A percentile compares a stretch with the other conserved stretches of the same genome.
Evolutionary conservation across 148 eudicot species (phyloP).

Genomic region (Persicaria tinctoria): DNA sequence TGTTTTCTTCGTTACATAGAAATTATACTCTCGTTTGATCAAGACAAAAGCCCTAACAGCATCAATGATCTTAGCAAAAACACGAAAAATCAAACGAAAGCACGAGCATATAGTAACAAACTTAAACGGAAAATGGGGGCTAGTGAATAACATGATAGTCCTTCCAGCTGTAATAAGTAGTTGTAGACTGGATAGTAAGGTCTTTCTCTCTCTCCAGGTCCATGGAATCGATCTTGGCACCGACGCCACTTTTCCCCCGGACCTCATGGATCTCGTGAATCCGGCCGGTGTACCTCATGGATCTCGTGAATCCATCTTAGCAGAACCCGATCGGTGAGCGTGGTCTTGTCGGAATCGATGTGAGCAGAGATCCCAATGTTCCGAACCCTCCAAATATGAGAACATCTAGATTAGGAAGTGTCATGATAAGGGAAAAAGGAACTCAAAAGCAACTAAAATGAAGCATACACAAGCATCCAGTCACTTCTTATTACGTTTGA

Average conservation of each 20-base stretch:
- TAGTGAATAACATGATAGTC: constrained; percentile 47
- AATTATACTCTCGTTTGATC: neutral
- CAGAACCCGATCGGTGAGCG: constrained; percentile 78
- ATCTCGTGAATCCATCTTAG: constrained; percentile 84
- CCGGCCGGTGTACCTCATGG: constrained; percentile 89
- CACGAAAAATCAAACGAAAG: neutral
- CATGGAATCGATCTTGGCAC: constrained; percentile 98
- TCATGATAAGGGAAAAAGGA: neutral
- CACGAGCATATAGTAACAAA: neutral
- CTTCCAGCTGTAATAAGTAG: constrained; percentile 91
- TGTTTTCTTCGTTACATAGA: too few relatives aligned
- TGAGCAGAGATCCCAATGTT: constrained; percentile 97
- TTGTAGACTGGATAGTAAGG: constrained; percentile 88
- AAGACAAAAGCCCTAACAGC: neutral
- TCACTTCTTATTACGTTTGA: neutral
- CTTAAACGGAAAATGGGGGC: too few relatives aligned
- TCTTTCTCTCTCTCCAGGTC: constrained; percentile 97
- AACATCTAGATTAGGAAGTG: too few relatives aligned
- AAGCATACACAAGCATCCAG: neutral
- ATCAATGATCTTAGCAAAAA: neutral
- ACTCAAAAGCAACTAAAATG: neutral
- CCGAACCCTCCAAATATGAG: constrained; percentile 32
- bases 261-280: constrained; percentile 97
- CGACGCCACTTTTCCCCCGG: constrained; percentile 83
- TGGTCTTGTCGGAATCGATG: constrained; percentile 94